Evolutionary conservation across 345 rosid species (phyloP).

Genomic region (Raphanus raphanistrum): DNA sequence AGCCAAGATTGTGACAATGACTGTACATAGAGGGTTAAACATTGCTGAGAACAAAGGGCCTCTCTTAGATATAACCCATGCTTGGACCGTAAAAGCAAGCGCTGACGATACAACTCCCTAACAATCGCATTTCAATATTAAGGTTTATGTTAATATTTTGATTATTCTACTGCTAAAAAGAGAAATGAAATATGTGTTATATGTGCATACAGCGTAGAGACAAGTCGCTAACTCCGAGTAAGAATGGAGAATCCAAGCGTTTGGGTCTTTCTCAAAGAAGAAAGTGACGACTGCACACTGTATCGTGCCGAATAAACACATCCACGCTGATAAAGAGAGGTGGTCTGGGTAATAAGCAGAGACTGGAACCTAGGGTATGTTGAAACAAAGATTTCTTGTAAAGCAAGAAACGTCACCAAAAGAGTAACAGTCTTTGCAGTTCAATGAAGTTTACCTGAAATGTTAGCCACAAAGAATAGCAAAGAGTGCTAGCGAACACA

Average conservation of each 20-base stretch:
- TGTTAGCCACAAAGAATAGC: conserved; percentile 74
- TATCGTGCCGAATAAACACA: conserved; percentile 61
- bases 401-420: background rate
- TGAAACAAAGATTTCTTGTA: background rate
- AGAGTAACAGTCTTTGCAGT: background rate
- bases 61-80: conserved; percentile 54
- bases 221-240: conserved; percentile 45
- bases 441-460: conserved; percentile 51
- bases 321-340: conserved; percentile 65
- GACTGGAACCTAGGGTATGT: conserved; percentile 54
- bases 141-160: background rate
- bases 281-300: conserved; percentile 54
- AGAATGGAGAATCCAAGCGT: conserved; percentile 43
- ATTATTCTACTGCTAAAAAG: background rate
- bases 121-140: background rate
- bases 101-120: conserved; percentile 44
- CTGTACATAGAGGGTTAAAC: no score
- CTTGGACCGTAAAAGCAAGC: conserved; percentile 49
- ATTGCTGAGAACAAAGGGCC: conserved; percentile 34
- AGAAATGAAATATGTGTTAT: background rate
- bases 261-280: conserved; percentile 48
- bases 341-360: conserved; percentile 55
- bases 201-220: conserved; percentile 44
- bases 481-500: conserved; percentile 54
- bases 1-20: conserved; percentile 49